A percentile compares a stretch with the other conserved stretches of the same genome.
Conservation (phyloP, 805 yeast species). For the Millerago galiae region DNA sequence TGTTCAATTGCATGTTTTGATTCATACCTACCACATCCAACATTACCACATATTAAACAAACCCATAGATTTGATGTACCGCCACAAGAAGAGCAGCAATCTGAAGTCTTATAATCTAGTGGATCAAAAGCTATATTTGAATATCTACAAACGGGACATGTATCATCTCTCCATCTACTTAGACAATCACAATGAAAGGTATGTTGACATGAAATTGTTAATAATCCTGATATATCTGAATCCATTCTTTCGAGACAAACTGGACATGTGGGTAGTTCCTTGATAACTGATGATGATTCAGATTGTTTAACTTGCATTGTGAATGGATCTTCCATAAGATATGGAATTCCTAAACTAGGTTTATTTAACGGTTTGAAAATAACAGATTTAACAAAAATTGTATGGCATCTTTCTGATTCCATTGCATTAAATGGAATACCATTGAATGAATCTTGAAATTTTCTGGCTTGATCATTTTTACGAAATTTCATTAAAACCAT, state of each 20-base stretch:
- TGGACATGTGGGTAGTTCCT: constrained; percentile 87
- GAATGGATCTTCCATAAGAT: constrained; percentile 67
- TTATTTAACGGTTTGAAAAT: constrained; percentile 20
- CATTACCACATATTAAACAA: constrained; percentile 81
- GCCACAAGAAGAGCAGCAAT: constrained; percentile 50
- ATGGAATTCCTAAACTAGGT: constrained; percentile 46
- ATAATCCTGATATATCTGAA: constrained; percentile 66
- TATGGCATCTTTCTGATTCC: constrained; percentile 86
- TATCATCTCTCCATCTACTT: constrained; percentile 82
- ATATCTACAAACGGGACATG: constrained; percentile 87
- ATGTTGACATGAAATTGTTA: constrained; percentile 89
- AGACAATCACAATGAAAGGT: constrained; percentile 88
- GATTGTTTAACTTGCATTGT: constrained; percentile 30
- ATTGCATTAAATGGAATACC: constrained; percentile 75
- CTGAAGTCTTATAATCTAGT: constrained; percentile 12
- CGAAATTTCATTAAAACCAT: constrained; percentile 75
- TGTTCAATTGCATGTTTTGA: constrained; percentile 82
- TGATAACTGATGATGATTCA: constrained; percentile 21
- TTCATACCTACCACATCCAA: constrained; percentile 90
- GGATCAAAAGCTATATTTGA: constrained; percentile 37
- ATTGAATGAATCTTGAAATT: constrained; percentile 59
- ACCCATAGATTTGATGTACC: constrained; percentile 70
- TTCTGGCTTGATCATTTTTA: constrained; percentile 46
- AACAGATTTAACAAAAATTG: constrained; percentile 50
- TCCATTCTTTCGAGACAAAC: constrained; percentile 90